Evolutionary conservation across 805 yeast genomes (phyloP), one percentile per base, ranked within the genome.

Genomic region (Debaryomyces maramus): DNA sequence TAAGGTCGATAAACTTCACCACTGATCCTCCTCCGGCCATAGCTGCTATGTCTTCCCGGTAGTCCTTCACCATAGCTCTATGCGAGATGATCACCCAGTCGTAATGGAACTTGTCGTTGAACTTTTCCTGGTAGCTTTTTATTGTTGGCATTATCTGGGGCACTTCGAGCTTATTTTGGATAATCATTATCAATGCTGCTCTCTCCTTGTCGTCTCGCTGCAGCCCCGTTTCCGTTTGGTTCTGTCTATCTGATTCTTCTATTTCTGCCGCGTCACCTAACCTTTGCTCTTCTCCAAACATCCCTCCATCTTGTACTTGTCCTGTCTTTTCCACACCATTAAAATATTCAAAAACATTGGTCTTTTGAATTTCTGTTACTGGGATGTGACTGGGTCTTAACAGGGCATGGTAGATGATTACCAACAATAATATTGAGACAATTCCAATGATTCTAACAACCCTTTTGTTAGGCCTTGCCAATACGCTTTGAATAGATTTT

Each of bases 61-160:
- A 47, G 21, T 48, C 50, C 2, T 44, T 40, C 23, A 43, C 40
- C 36, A 49, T 48, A 4, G 47, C 47, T 36, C 45, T 47, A 32
- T 49, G 50, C 22, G 52, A 45, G 33, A 53, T 38, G 22, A 55
- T 47, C 17, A 53, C 52, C 63, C 63, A 58, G 42, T 58, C 63
- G 43, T 56, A 58, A 37, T 51, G 40, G 40, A 34, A 58, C 20
- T 47, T 48, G 11, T 49, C 39, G 40, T 58, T 58, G 47, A 58
- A 58, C 18, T 50, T 43, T 14, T 50, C 52, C 36, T 57, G 45
- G 38, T 41, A 45, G 31, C 27, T 39, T 17, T 36, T 34, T 13
- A 47, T 43, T 13, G 51, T 45, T 8, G 27, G 19, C 14, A 32
- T 15, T 27, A 37, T 39, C 10, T 28, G 32, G 10, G 22, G 29